Evolutionary conservation across 257 asterid genomes (phyloP).

Genomic region (Forsythia suspensa): DNA sequence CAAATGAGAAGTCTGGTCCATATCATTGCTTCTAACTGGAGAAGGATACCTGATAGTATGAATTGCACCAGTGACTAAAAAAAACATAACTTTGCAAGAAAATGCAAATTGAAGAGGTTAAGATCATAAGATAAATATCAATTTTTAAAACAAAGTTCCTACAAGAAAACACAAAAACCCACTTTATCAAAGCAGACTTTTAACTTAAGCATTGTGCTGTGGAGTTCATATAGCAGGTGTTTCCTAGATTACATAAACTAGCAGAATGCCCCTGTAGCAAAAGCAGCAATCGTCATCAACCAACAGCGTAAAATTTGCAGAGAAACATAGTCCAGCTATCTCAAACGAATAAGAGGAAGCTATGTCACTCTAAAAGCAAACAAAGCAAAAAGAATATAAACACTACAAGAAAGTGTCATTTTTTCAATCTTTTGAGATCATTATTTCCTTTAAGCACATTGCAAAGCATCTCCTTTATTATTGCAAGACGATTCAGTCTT

Average conservation of each 20-base stretch:
- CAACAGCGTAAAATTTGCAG: too few species aligned
- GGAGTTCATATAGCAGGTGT: conserved; percentile 99
- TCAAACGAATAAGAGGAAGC: too few species aligned
- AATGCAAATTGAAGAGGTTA: neutral
- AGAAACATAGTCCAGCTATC: too few species aligned
- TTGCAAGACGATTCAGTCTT: conserved; percentile 58
- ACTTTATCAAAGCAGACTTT: conserved; percentile 82
- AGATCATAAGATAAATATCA: conserved; percentile 8
- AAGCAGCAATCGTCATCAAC: too few species aligned
- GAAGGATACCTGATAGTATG: conserved; percentile 67
- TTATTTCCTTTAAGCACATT: conserved; percentile 60
- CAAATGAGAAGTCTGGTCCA: conserved; percentile 85
- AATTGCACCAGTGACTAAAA: conserved; percentile 16
- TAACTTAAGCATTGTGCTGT: conserved; percentile 89
- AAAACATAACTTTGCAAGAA: conserved; percentile 15
- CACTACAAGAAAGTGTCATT: conserved; percentile 38
- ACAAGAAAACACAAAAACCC: conserved; percentile 34
- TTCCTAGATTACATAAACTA: conserved; percentile 87
- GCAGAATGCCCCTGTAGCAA: conserved; percentile 43
- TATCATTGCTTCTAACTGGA: conserved; percentile 57
- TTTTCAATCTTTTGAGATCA: conserved; percentile 56
- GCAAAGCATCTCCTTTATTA: conserved; percentile 51
- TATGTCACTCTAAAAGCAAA: too few species aligned
- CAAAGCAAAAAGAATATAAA: too few species aligned
- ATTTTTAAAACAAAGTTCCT: neutral